Base-by-base conservation (phyloP, 164 flowering plant species). In the Buxus sempervirens region DNA sequence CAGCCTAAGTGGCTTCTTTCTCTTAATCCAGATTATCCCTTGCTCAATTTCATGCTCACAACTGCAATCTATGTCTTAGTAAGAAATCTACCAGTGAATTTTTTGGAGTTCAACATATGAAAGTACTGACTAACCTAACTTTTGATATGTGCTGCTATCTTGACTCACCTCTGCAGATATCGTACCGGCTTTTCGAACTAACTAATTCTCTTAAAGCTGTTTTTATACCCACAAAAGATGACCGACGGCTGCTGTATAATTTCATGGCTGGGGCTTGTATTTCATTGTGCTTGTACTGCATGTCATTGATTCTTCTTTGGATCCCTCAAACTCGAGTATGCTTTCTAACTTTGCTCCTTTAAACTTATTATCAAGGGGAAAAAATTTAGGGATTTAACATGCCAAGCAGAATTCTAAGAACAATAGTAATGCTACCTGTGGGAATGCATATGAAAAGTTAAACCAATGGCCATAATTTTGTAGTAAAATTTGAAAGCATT, bases 1-100 rank as follows among this genome's bases (percentile, higher is more conserved):
- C 98, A 94, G 80, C 98, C 98, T 18, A 91, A 90, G 74, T 86
- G 92, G 98, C 96, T 94, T 65, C 97, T 94, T 65, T 85, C 80
- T 54, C 63, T 91, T 36, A 87, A 91, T 60, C 97, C 97, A 38
- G 88, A 80, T 38, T 94, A 88, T 75, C 97, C 97, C 5, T 45
- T 94, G 80, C 90, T 91, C 54, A 94, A 91, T 76, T 94, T 94
- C 87, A 87, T 89, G 96, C 95, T 91, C 28, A 90, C 95, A 58
- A 87, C 97, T 70, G 86, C 98, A n/a, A 80, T 89, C 21, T 94
- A 94, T 76, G 42, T 86, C 53, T 78, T 89, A 65, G 98, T 91
- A 80, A 76, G 88, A 61, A 62, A 14, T 14, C 8, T 0, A 58
- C 20, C 16, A 20, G 24, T 65, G 62, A 65, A 45, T 10, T 45